Evolutionary conservation across 331 rosid genomes (phyloP), one percentile per base, ranked within the genome.

Genomic region (Malus hybrid): DNA sequence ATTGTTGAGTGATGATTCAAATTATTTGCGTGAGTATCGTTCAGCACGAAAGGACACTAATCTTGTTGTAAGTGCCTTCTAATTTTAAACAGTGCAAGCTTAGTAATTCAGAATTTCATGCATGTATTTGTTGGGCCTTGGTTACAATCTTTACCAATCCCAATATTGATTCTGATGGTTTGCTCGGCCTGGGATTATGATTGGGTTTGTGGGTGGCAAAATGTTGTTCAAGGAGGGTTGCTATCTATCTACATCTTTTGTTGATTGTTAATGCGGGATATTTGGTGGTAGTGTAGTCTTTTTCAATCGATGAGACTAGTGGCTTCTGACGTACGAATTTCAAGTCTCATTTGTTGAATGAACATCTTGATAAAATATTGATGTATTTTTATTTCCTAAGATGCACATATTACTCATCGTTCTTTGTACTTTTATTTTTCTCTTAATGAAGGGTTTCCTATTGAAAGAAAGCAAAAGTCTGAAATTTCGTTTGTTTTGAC

Each of bases 21-120:
- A 67, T 63, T 90, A 86, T 75, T 90, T 88, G 36, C 85, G 79
- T 72, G 83, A 86, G 82, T 89, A 90, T 69, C 93, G 96, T 34
- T 75, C 90, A 18, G 84, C 77, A 48, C 85, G 99, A 55, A 94
- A 94, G 72, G 99, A 92, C 79, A 89, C 96, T 67, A 86, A 90
- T 87, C 92, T 94, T 75, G 84, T 86, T 83, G 99, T 94, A 87
- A 92, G 97, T 87, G 74, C 73, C 33, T 73, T 70, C 34, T 18
- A 20, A 6, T 46, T 39, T 39, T 48, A 63, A 4, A 22, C 16
- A 27, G 56, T 39, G 57, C 67, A 22, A 36, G 68, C 50, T 64
- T 8, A 3, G 4, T 64, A 31, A 29, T n/a, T 28, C 29, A 7
- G n/a, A 31, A 64, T 32, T 32, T 31, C 15, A 33, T 32, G 69